These are phyloP conservation scores for Cercospora nicotianae DNA, from an alignment of 2,329 filamentous ascomycete genomes.

Conservation along the genomic window DNA sequence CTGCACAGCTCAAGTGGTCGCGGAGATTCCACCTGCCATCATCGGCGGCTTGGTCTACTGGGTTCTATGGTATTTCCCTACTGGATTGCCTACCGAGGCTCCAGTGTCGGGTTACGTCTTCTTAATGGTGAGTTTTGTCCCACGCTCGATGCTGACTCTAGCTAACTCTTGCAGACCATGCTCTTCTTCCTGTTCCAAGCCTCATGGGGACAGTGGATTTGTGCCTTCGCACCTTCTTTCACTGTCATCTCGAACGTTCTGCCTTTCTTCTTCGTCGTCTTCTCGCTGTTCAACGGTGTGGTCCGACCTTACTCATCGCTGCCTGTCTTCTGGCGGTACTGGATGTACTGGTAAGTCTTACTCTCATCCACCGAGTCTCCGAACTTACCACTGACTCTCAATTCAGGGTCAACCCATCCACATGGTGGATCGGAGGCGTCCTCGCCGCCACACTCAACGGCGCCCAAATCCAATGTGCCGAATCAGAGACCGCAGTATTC, in stretches of 20 bases:
- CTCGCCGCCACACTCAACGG: conserved; percentile 62
- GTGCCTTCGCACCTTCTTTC: conserved; percentile 75
- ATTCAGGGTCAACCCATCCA: conserved; percentile 59
- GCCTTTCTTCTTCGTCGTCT: conserved; percentile 80
- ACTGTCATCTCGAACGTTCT: conserved; percentile 74
- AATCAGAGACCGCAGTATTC: conserved; percentile 64
- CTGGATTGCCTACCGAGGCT: conserved; percentile 66
- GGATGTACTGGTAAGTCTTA: conserved; percentile 58
- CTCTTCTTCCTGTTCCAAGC: conserved; percentile 75
- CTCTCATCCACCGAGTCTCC: background rate
- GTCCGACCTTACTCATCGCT: conserved; percentile 66
- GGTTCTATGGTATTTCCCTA: conserved; percentile 73
- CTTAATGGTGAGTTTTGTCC: conserved; percentile 57
- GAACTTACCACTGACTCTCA: background rate
- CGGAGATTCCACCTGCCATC: conserved; percentile 70
- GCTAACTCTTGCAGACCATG: conserved; percentile 47
- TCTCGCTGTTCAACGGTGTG: conserved; percentile 74
- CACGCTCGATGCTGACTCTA: background rate
- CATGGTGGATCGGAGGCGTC: conserved; percentile 71
- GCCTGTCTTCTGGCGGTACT: conserved; percentile 71
- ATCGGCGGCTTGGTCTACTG: conserved; percentile 67
- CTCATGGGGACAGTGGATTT: conserved; percentile 81
- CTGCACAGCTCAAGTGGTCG: conserved; percentile 69
- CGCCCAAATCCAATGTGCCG: conserved; percentile 47
- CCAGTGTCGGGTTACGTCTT: conserved; percentile 71